phyloP scores from a whole-genome alignment of 176 grass and related monocot genomes.

The Musa schizocarpa region DNA sequence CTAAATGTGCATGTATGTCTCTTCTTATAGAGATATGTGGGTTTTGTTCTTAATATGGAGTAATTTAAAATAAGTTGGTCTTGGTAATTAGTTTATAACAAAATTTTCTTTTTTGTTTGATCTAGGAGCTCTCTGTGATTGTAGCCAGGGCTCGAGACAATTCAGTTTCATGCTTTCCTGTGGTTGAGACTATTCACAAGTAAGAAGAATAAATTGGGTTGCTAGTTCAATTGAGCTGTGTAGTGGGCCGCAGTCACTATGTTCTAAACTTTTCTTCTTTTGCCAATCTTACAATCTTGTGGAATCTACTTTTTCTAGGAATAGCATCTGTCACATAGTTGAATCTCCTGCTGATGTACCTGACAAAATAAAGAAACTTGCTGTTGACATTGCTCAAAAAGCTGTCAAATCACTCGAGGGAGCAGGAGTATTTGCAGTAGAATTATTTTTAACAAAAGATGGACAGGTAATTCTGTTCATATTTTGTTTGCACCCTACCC shows the following conservation, averaged over 20 bases:
- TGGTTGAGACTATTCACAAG: conserved; percentile 95
- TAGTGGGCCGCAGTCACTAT: background rate
- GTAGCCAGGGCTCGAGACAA: conserved; percentile 77
- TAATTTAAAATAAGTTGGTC: no score
- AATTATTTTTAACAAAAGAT: conserved; percentile 90
- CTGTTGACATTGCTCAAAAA: conserved; percentile 59
- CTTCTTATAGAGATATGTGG: no score
- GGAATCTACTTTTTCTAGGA: conserved; percentile 39
- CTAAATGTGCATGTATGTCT: no score
- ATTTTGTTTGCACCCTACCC: background rate
- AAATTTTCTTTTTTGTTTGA: background rate
- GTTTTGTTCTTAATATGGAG: no score
- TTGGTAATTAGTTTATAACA: no score
- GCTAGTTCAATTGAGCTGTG: background rate
- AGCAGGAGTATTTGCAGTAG: conserved; percentile 86
- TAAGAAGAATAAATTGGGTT: conserved; percentile 22
- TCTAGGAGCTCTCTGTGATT: conserved; percentile 87
- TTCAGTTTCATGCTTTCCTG: conserved; percentile 66
- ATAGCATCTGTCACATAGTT: conserved; percentile 90
- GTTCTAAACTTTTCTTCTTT: background rate
- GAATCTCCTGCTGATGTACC: conserved; percentile 71
- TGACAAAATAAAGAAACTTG: conserved; percentile 58
- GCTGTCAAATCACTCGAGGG: conserved; percentile 72
- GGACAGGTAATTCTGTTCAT: conserved; percentile 44
- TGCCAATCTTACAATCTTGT: background rate